Evolutionary conservation across 1,284 basidiomycete species (phyloP).

Genomic region (Cutaneotrichosporon sp.): DNA sequence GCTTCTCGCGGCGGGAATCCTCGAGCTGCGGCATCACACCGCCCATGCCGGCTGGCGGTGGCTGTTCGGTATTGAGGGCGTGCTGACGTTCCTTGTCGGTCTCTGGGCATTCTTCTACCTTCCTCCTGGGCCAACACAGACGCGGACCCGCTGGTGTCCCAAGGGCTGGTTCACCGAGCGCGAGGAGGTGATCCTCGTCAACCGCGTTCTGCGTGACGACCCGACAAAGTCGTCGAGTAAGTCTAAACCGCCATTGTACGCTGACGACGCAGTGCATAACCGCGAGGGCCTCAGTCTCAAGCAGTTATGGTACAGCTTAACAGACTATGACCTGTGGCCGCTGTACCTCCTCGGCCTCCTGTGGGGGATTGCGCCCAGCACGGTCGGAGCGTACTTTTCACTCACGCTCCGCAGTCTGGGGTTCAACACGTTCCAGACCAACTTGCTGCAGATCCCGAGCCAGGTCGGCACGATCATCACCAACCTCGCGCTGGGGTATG

Average conservation of each 20-base stretch:
- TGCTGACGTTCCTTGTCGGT: conserved; percentile 41
- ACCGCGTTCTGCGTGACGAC: conserved; percentile 50
- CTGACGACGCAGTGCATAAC: conserved; percentile 45
- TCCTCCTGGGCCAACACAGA: conserved; percentile 43
- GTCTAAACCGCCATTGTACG: not conserved
- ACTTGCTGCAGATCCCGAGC: conserved; percentile 42
- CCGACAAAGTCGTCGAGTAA: conserved; percentile 37
- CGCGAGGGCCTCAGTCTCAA: conserved; percentile 41
- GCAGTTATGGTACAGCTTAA: conserved; percentile 30
- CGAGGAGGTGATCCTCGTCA: conserved; percentile 50
- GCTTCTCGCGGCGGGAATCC: conserved; percentile 40
- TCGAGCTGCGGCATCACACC: conserved; percentile 34
- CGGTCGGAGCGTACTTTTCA: conserved; percentile 35
- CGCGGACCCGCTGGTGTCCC: conserved; percentile 21
- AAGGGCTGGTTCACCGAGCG: conserved; percentile 49
- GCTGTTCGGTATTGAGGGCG: conserved; percentile 38
- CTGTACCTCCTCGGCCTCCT: conserved; percentile 41
- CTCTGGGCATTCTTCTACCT: conserved; percentile 39
- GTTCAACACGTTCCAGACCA: conserved; percentile 45
- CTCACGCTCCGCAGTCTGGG: conserved; percentile 21
- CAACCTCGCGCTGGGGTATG: conserved; percentile 30
- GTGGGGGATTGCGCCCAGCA: conserved; percentile 21
- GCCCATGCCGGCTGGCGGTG: conserved; percentile 41
- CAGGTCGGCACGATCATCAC: conserved; percentile 37
- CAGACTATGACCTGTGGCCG: conserved; percentile 48